Base-by-base conservation (phyloP, 805 yeast species). In the Debaryomyces hansenii region DNA sequence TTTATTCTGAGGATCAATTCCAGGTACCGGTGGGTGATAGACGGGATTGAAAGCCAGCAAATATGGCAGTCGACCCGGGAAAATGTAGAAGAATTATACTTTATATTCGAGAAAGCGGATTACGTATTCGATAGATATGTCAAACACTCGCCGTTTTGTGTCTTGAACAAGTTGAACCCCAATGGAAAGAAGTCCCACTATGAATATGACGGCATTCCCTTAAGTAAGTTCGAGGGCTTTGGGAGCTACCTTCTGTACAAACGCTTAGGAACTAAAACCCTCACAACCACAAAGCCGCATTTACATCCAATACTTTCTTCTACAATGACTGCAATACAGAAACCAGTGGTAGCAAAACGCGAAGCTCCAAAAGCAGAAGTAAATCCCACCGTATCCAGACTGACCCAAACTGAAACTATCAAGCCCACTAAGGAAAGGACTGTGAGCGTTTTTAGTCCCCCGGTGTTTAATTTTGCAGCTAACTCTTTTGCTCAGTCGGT, bases 41-140 rank as follows among this genome's bases (percentile, higher is more conserved):
- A 24, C 27, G 27, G 27, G 27, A 24, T 24, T 9, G 27, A 24
- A 24, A 24, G 27, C 27, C 27, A 24, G 27, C 27, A 24, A 24
- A 24, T 24, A 24, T 24, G 27, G 27, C 27, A 24, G 10, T 24
- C 5, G 5, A 37, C 9, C 24, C 12, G 16, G 15, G 28, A 37
- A 20, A 37, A n/a, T 8, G 10, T 37, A 16, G 29, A 37, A 7
- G 40, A 37, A 20, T 21, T 20, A 6, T 18, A 10, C 12, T 9
- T 11, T 14, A 20, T 37, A 11, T n/a, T 37, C 14, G 46, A 46
- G 28, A 51, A 48, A 24, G 48, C 77, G 1, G 72, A 63, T 39
- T 74, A 73, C 49, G 57, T 67, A 35, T 65, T 66, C 49, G 74
- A 73, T 48, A 52, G 75, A 40, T 70, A 70, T 45, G 40, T 70